Base-by-base conservation (phyloP, 163 green algal species). In the Scenedesmus sp. region DNA sequence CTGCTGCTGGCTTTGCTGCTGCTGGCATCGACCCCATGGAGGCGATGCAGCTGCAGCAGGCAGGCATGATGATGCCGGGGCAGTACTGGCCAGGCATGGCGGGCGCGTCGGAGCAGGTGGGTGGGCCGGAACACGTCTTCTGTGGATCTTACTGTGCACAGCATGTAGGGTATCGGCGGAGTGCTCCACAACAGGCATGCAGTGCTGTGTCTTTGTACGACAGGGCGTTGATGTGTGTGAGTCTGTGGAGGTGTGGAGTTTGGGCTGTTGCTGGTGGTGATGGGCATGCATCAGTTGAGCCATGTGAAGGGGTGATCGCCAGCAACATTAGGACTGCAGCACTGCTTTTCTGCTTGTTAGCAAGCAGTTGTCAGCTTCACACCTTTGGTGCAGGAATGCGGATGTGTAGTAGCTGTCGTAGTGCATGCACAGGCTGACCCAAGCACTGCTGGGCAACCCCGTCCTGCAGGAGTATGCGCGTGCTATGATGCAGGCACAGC, bases 401-500 rank as follows among this genome's bases (percentile, higher is more conserved):
- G n/a, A 22, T 37, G 20, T 22, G 20, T 40, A 80, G 12, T 43
- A 80, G 12, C 33, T 3, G 70, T 80, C 51, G 10, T 61, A 22
- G 51, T 61, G 51, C 70, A 81, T 37, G 1, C 22, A 13, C 10
- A 85, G 18, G 30, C 30, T 26, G 80, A 40, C 80, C 12, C 65
- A 76, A 44, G 80, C 80, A 24, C 44, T 16, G 24, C 44, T 61
- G 80, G 18, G 12, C n/a, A 51, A 15, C 22, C 51, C 3, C 26
- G 12, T 61, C 37, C 40, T 72, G 49, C 85, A 90, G 85, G 85
- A 90, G n/a, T 85, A 85, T 43, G 65, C 85, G 20, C 70, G 85
- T n/a, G 72, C 70, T 16, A 56, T 56, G 12, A 73, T 91, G 87
- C 78, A 81, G 87, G 65, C 65, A 40, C 87, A 91, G 78, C 87